These are phyloP conservation scores for Ophiocordyceps polyrhachis-furcata DNA, from an alignment of 2,329 filamentous ascomycete genomes.

Conservation along the genomic window DNA sequence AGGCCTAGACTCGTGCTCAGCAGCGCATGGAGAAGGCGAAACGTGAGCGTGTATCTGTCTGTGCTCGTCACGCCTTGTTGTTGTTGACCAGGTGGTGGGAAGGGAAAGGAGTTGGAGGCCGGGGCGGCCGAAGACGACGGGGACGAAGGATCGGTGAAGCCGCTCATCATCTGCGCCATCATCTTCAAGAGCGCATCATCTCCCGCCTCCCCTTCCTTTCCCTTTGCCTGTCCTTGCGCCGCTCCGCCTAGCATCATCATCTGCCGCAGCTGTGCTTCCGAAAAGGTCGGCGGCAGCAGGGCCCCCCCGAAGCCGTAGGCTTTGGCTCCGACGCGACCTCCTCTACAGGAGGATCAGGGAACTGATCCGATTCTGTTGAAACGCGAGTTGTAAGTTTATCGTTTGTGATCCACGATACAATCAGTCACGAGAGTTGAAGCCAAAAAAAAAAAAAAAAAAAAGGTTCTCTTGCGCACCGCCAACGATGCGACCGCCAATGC, in stretches of 20 bases:
- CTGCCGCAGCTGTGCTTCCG: conserved; percentile 43
- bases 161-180: conserved; percentile 52
- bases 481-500: conserved; percentile 31
- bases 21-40: conserved; percentile 56
- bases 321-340: too few species aligned
- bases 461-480: conserved; percentile 9
- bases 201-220: conserved; percentile 1
- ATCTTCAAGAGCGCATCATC: conserved; percentile 37
- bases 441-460: background rate
- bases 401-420: too few species aligned
- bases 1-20: conserved; percentile 51
- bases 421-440: too few species aligned
- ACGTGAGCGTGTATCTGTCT: conserved; percentile 29
- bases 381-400: too few species aligned
- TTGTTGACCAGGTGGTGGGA: conserved; percentile 22
- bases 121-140: conserved; percentile 10
- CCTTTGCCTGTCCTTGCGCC: background rate
- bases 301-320: too few species aligned
- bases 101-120: conserved; percentile 17
- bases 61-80: conserved; percentile 11
- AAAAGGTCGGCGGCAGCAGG: conserved; percentile 17
- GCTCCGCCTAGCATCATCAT: conserved; percentile 40
- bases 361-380: too few species aligned
- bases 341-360: too few species aligned
- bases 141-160: conserved; percentile 13